Base-by-base conservation (phyloP, 768 basidiomycete genomes). In the Sarcodon sp. region DNA sequence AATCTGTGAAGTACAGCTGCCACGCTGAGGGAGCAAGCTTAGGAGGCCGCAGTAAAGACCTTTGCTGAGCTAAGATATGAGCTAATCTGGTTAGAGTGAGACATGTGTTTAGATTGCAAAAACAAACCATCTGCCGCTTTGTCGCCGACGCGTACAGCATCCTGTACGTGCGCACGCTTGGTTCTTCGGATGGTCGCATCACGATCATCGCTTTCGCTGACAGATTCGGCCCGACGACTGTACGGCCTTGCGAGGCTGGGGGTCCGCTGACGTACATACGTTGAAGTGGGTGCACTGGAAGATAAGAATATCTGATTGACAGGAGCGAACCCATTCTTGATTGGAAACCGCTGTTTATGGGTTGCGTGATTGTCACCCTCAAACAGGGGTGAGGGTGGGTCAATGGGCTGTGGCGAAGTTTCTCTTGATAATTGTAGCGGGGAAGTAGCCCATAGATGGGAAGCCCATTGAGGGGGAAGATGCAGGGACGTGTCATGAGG, bases 1-100 rank as follows among this genome's bases (percentile, higher is more conserved):
- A 92, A 61, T 94, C 89, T 18, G 90, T 90, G 62, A 96, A 94
- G 66, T 90, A 96, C 39, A 96, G 75, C 64, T 96, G 92, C 92
- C 92, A 96, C 47, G 91, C 88, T 3, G 89, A 92, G 4, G 87
- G 89, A 6, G 92, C 88, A 56, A 91, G 75, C 68, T 92, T 91
- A 44, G 91, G 91, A 15, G 87, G 90, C 38, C 82, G 80, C 50
- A 96, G 70, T 9, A 79, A 65, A 36, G 91, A 91, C 65, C 85
- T 91, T 48, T 77, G 67, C 43, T 76, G 77, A 35, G 71, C 83
- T 83, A 63, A 49, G 61, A 57, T 27, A 27, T 27, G 21, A 27
- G 21, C 21, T 27, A 27, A 4, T 10, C 21, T 47, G 21, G 37
- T 15, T 8, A 18, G 46, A 32, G 36, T 27, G 33, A 37, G 32